Percentiles rank a stretch among this genome's conserved stretches.
phyloP scores from a whole-genome alignment of 1,284 basidiomycete genomes.

The Irpex lacteus region DNA sequence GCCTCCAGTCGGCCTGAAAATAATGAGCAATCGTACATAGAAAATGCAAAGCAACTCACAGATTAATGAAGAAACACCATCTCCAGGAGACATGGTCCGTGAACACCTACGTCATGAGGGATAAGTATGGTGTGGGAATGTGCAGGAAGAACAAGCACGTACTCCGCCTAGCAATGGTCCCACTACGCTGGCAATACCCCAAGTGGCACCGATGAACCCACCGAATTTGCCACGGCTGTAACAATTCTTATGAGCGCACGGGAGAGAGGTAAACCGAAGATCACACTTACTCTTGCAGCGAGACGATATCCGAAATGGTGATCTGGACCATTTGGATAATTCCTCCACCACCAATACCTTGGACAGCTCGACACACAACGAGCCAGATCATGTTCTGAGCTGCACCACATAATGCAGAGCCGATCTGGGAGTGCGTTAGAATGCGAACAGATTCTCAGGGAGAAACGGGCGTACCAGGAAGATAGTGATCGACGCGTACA shows the following conservation, averaged over 20 bases:
- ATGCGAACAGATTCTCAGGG: not conserved
- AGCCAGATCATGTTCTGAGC: constrained; percentile 78
- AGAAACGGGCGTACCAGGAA: constrained; percentile 56
- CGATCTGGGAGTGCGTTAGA: constrained; percentile 43
- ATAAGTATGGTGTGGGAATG: constrained; percentile 4
- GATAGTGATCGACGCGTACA: constrained; percentile 64
- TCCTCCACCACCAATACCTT: constrained; percentile 82
- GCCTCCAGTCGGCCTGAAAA: constrained; percentile 70
- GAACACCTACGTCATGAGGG: constrained; percentile 42
- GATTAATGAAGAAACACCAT: constrained; percentile 79
- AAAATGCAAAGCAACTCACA: constrained; percentile 39
- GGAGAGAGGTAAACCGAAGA: not conserved
- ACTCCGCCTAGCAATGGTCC: constrained; percentile 77
- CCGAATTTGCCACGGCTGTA: constrained; percentile 71
- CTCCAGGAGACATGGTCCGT: constrained; percentile 74
- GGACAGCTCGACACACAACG: constrained; percentile 72
- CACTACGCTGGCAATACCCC: constrained; percentile 77
- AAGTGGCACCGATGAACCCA: constrained; percentile 74
- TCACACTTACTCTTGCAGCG: constrained; percentile 65
- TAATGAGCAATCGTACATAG: constrained; percentile 2
- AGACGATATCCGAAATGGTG: constrained; percentile 78
- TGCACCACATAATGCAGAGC: constrained; percentile 80
- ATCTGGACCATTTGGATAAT: constrained; percentile 69
- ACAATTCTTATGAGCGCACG: not conserved
- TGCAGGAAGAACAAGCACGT: constrained; percentile 24